Evolutionary conservation across 1,284 basidiomycete genomes (phyloP), one percentile per base, ranked within the genome.

Genomic region (Puccinia brachypodii): DNA sequence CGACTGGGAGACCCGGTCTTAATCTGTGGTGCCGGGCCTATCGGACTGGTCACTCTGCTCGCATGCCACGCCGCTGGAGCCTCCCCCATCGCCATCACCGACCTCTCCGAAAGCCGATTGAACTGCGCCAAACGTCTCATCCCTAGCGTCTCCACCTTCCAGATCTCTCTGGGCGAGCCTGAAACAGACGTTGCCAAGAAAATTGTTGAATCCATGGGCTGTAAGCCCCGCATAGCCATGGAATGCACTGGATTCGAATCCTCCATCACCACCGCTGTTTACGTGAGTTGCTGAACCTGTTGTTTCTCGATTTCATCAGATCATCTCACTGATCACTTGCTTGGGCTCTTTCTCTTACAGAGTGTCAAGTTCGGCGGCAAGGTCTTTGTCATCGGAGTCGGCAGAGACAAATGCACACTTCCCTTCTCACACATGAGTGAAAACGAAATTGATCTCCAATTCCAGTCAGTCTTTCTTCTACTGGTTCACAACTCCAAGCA

Each of bases 191-290:
- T 86, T 3, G 86, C 87, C 0, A 79, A 71, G 22, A 83, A 85
- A 83, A 86, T 88, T 80, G 86, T 87, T 82, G 82, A 82, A 7
- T 85, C 83, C 0, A 87, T 87, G 22, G 87, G 87, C 0, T 75
- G 84, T 7, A 84, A 84, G 8, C 90, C 81, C 82, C 84, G 62
- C 82, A 80, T 93, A 42, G 90, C 93, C 76, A 88, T 95, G 82
- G 94, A 95, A 85, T 93, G 93, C 72, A 95, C 94, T 73, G 95
- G 95, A 22, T 93, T 95, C 36, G 94, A 96, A 87, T 90, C 90
- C 50, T 94, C 92, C 16, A 92, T 97, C 84, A 92, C 93, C 85
- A 92, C 93, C n/a, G 94, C 90, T 94, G 83, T 90, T 90, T 84
- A 88, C 94, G 84, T 85, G 87, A 87, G 7, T 60, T 22, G 13